Evolutionary conservation across 768 basidiomycete species (phyloP), one percentile per base, ranked within the genome.

Genomic region (Pleurotus ostreatus): DNA sequence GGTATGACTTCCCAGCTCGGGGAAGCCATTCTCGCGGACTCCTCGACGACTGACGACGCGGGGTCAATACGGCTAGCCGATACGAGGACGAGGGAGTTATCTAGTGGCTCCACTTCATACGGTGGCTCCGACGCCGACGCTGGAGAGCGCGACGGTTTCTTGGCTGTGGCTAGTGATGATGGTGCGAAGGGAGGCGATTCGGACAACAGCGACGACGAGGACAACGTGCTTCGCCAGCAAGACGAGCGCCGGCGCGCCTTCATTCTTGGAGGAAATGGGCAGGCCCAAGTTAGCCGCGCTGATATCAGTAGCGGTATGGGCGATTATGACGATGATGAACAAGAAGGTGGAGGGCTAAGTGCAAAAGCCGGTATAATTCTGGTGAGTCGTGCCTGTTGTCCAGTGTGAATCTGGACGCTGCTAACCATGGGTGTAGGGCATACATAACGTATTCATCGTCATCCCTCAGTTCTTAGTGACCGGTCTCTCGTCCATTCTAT

Each of bases 381-480:
- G 57, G 89, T 92, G 60, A 57, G 85, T 78, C 15, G 7, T 47
- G 44, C 34, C 26, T 43, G 30, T 9, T 40, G 7, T 55, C 23
- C 26, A 34, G 20, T 2, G 39, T 40, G n/a, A 34, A 46, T 39
- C 55, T 52, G 8, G 55, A 43, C 47, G 13, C 15, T 20, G 47
- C 34, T 25, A 54, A 52, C 22, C 25, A 34, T 45, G 38, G 39
- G 38, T 12, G 34, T 58, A 94, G 92, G 94, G 96, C 40, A 96
- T 98, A 52, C 94, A 98, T 70, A 98, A 97, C 65, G 82, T 97
- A 57, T 96, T 90, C 70, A 76, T 98, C 59, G 96, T 98, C 57
- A 73, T 97, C 5, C 96, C 96, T 0, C 96, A 98, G 65, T 95
- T 98, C 71, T 78, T 98, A 40, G 88, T 95, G 30, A 95, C 92